Conservation (phyloP, 768 basidiomycete species). For the Suillus luteus region DNA sequence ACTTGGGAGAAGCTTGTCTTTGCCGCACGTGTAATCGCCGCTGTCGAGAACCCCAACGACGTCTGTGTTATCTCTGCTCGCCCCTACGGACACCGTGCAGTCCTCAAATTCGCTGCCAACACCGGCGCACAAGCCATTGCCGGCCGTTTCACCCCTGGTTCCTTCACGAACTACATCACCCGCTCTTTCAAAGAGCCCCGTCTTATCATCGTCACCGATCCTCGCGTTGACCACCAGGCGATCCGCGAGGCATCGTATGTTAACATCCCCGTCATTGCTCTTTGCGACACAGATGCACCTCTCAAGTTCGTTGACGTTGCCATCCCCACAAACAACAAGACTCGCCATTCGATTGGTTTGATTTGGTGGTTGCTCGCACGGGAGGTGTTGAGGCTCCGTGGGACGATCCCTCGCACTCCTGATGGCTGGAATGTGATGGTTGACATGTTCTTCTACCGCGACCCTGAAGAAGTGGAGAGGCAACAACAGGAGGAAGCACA, state of each 20-base stretch:
- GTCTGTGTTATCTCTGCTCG: conserved; percentile 98
- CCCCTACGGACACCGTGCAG: conserved; percentile 98
- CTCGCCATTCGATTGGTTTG: conserved; percentile 94
- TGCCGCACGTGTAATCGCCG: conserved; percentile 96
- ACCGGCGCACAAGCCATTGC: conserved; percentile 99
- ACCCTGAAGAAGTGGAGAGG: conserved; percentile 98
- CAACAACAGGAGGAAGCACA: conserved; percentile 94
- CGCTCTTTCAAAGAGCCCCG: conserved; percentile 99
- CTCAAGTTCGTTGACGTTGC: conserved; percentile 98
- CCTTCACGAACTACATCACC: conserved; percentile 99
- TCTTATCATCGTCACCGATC: conserved; percentile 97
- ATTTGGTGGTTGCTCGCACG: conserved; percentile 98
- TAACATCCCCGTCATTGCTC: conserved; percentile 99
- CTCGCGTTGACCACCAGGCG: conserved; percentile 99
- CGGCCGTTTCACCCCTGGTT: conserved; percentile 98
- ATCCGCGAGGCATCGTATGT: conserved; percentile 99
- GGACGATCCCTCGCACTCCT: conserved; percentile 85
- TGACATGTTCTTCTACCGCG: conserved; percentile 99
- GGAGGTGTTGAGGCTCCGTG: conserved; percentile 94
- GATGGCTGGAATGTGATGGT: conserved; percentile 99
- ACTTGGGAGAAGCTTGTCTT: conserved; percentile 99
- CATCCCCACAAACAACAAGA: conserved; percentile 99
- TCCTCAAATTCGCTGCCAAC: conserved; percentile 97
- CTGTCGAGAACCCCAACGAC: conserved; percentile 97
- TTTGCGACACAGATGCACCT: conserved; percentile 98